A percentile compares a stretch with the other conserved stretches of the same genome.
Evolutionary conservation across 1,139 yeast genomes (phyloP).

Genomic region (Geotrichum citri-aurantii): DNA sequence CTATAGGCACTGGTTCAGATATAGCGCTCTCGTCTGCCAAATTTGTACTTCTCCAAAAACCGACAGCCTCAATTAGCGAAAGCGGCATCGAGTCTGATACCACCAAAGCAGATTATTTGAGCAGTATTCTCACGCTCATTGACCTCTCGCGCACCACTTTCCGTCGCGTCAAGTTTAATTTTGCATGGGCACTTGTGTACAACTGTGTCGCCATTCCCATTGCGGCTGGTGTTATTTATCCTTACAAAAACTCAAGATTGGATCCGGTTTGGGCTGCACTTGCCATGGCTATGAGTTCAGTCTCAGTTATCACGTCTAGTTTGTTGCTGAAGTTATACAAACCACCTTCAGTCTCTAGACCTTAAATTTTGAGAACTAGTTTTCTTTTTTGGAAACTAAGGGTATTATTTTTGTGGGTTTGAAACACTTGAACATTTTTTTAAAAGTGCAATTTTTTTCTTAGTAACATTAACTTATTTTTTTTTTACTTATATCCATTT

Average conservation of each 20-base stretch:
- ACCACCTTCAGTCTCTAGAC: conserved; percentile 21
- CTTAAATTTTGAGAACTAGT: background rate
- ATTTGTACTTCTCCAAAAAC: conserved; percentile 54
- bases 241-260: conserved; percentile 62
- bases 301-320: conserved; percentile 79
- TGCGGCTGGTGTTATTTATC: conserved; percentile 83
- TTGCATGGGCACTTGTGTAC: conserved; percentile 83
- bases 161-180: conserved; percentile 66
- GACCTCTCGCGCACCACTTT: conserved; percentile 68
- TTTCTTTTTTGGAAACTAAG: too few species aligned
- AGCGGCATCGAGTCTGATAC: conserved; percentile 16
- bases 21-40: conserved; percentile 92
- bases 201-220: conserved; percentile 81
- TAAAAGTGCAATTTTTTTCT: too few species aligned
- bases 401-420: too few species aligned
- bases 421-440: too few species aligned
- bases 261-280: conserved; percentile 80
- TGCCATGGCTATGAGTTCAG: conserved; percentile 91
- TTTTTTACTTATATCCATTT: too few species aligned
- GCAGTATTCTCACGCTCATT: conserved; percentile 53
- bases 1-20: conserved; percentile 88
- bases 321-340: conserved; percentile 44
- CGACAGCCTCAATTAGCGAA: background rate
- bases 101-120: conserved; percentile 35
- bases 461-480: too few species aligned